Evolutionary conservation across 2,329 filamentous ascomycete genomes (phyloP), one percentile per base, ranked within the genome.

Genomic region (Gliomastix tumulicola): DNA sequence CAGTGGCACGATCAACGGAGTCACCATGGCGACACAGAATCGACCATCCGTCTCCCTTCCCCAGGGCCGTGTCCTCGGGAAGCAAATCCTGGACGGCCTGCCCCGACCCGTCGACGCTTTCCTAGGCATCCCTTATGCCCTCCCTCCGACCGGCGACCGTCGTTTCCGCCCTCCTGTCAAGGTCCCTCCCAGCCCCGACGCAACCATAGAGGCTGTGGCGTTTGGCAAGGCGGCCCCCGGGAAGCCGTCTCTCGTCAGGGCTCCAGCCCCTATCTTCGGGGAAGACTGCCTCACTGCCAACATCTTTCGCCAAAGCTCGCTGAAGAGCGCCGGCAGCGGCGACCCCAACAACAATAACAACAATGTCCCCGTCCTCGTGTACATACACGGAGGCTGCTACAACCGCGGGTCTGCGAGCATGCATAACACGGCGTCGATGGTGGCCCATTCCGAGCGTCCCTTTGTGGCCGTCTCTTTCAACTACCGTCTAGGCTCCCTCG

Each of bases 241-340:
- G 13, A 50, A 50, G 18, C 49, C 34, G 4, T 34, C 53, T 6
- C 23, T 52, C 6, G 40, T 40, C 5, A 30, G 25, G 15, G 49
- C 45, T 2, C 48, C 49, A 1, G 38, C 44, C 2, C 41, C 57
- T 21, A 52, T 51, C 10, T 53, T 59, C 32, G 55, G 64, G 38
- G 74, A 78, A 50, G 62, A 76, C 49, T 79, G 74, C 36, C 57
- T 79, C 12, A 74, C 69, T 37, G 51, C 61, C 6, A 77, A 78
- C 43, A 51, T 78, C 9, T 76, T 65, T 43, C 63, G 68, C 10
- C 64, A 66, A 1, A 37, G 19, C 3, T 13, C 13, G 25, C 13
- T 28, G 16, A 18, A 21, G 16, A 21, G 21, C 6, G 12, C 5
- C 7, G 20, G 12, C 20, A 19, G 15, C 10, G n/a, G n/a, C n/a